Conservation (phyloP, 805 yeast species). For the Starmerella apis region DNA sequence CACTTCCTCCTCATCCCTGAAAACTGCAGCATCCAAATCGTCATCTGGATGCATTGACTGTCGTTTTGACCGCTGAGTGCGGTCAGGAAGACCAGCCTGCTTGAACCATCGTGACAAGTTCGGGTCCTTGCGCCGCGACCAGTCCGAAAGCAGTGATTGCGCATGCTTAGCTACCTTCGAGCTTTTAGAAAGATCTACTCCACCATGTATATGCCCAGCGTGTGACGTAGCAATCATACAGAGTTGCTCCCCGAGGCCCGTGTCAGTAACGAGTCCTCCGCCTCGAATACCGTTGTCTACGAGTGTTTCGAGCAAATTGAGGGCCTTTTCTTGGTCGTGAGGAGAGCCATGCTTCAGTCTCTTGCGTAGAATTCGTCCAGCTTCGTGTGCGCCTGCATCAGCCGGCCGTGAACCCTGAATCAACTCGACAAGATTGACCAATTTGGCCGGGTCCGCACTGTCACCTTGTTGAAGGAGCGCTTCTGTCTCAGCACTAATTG, state of each 20-base stretch:
- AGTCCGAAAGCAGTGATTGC: conserved; percentile 46
- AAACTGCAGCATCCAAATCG: conserved; percentile 18
- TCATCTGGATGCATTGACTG: conserved; percentile 19
- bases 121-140: conserved; percentile 40
- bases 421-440: conserved; percentile 50
- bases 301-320: conserved; percentile 51
- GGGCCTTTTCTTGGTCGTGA: conserved; percentile 55
- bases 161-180: conserved; percentile 41
- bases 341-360: conserved; percentile 72
- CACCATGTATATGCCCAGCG: conserved; percentile 25
- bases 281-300: conserved; percentile 40
- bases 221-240: conserved; percentile 41
- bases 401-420: conserved; percentile 33
- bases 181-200: conserved; percentile 7
- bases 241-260: conserved; percentile 25
- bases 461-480: conserved; percentile 30
- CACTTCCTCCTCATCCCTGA: conserved; percentile 4
- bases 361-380: conserved; percentile 85
- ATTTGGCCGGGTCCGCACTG: conserved; percentile 36
- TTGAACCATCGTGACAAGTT: conserved; percentile 9
- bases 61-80: conserved; percentile 7
- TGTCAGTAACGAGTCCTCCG: conserved; percentile 18
- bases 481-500: conserved; percentile 35
- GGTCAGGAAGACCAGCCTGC: conserved; percentile 19
- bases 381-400: conserved; percentile 48